Evolutionary conservation across 345 rosid species (phyloP).

Genomic region (Ceriops decandra): DNA sequence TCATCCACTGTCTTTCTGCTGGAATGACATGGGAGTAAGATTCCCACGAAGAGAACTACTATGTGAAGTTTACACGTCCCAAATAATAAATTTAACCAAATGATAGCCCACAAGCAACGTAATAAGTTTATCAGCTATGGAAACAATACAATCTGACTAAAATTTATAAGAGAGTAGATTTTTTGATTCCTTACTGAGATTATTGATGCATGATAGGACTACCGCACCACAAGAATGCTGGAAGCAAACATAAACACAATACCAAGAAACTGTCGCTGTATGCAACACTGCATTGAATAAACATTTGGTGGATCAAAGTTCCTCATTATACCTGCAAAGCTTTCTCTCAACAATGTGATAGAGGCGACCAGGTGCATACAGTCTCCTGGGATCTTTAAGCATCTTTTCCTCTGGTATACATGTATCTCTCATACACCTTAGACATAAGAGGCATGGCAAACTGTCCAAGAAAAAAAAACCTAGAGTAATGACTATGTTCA

Average conservation of each 20-base stretch:
- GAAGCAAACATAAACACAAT: neutral
- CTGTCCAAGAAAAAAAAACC: conserved; percentile 38
- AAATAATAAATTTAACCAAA: too few relatives aligned
- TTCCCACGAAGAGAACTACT: too few relatives aligned
- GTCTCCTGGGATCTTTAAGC: conserved; percentile 93
- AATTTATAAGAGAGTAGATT: neutral
- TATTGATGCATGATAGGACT: neutral
- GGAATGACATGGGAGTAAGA: too few relatives aligned
- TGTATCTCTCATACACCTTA: conserved; percentile 90
- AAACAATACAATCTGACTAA: neutral
- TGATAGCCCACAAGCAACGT: too few relatives aligned
- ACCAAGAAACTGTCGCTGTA: neutral
- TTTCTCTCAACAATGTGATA: conserved; percentile 94
- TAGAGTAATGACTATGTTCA: conserved; percentile 8
- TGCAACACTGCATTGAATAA: neutral
- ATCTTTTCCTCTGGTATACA: conserved; percentile 79
- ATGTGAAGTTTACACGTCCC: too few relatives aligned
- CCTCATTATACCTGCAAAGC: conserved; percentile 60
- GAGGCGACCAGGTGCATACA: conserved; percentile 96
- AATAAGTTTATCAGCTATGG: neutral
- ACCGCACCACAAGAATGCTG: neutral
- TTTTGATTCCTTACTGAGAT: neutral
- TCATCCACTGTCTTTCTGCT: neutral
- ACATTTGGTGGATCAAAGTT: neutral
- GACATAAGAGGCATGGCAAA: conserved; percentile 82